phyloP scores from a whole-genome alignment of 371 early-diverging fungal species.

The Apophysomyces elegans region DNA sequence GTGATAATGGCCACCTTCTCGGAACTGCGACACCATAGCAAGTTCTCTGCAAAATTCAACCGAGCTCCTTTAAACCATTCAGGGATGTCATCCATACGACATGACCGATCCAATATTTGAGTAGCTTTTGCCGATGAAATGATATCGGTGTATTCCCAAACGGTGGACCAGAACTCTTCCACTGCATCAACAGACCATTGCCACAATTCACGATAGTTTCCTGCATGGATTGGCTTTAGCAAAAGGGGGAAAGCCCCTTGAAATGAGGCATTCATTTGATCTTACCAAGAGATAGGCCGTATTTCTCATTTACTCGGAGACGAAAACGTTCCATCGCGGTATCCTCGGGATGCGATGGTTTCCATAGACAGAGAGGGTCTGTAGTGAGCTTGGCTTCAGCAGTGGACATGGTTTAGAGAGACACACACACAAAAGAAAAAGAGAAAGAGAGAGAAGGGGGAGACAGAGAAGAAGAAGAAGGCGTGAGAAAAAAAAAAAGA shows the following conservation, averaged over 20 bases:
- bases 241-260: not conserved
- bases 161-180: slow-evolving; percentile 84
- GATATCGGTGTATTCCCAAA: slow-evolving; percentile 86
- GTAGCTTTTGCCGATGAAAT: slow-evolving; percentile 49
- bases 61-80: slow-evolving; percentile 88
- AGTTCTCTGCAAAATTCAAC: slow-evolving; percentile 93
- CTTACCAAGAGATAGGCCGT: slow-evolving; percentile 58
- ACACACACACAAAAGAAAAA: not conserved
- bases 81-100: slow-evolving; percentile 84
- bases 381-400: slow-evolving; percentile 16
- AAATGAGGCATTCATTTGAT: not conserved
- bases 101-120: slow-evolving; percentile 66
- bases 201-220: slow-evolving; percentile 73
- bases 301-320: slow-evolving; percentile 62
- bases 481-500: not conserved
- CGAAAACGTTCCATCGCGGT: slow-evolving; percentile 75
- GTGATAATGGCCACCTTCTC: slow-evolving; percentile 78
- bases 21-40: slow-evolving; percentile 68
- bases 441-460: not conserved
- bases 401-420: slow-evolving; percentile 2
- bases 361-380: slow-evolving; percentile 62
- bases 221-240: slow-evolving; percentile 21
- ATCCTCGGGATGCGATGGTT: slow-evolving; percentile 53
- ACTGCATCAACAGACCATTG: slow-evolving; percentile 81
- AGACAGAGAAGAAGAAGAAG: not conserved